These are phyloP conservation scores for Hypocrella siamensis DNA, from an alignment of 2,329 filamentous ascomycete species.

Conservation along the genomic window DNA sequence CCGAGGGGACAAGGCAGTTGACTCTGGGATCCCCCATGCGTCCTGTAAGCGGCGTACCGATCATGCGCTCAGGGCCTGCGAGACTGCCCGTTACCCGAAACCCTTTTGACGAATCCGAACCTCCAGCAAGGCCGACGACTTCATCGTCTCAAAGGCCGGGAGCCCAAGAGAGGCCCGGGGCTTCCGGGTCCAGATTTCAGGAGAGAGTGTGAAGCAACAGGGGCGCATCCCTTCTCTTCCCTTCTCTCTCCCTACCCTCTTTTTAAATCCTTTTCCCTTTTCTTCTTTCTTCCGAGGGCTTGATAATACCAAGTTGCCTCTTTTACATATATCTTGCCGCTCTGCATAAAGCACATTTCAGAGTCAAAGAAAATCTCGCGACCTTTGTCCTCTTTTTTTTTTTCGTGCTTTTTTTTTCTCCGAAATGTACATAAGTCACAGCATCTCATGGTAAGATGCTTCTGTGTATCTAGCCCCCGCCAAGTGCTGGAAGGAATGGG, in stretches of 20 bases:
- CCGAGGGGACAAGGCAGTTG: conserved; percentile 21
- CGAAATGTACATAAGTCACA: conserved; percentile 4
- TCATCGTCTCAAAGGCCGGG: conserved; percentile 19
- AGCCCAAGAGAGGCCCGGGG: conserved; percentile 17
- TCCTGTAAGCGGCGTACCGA: conserved; percentile 42
- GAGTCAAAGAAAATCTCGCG: no score
- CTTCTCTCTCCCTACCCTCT: conserved; percentile 1
- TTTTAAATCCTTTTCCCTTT: no score
- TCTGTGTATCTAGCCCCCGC: conserved; percentile 1
- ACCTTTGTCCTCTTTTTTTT: conserved; percentile 1
- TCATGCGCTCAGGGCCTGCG: conserved; percentile 49
- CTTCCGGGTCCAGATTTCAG: conserved; percentile 23
- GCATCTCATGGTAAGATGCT: conserved; percentile 1
- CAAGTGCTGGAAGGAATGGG: no score
- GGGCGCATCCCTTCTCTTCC: neutral
- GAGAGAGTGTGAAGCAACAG: conserved; percentile 23
- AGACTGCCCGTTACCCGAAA: conserved; percentile 43
- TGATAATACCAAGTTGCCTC: no score
- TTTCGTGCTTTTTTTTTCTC: neutral
- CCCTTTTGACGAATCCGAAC: conserved; percentile 23
- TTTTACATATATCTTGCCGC: no score
- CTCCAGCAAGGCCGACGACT: conserved; percentile 9
- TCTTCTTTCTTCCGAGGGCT: no score
- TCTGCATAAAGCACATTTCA: no score
- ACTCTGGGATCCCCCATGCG: conserved; percentile 43